A percentile compares a stretch with the other conserved stretches of the same genome.
Evolutionary conservation across 2,329 filamentous ascomycete genomes (phyloP).

Genomic region (Beauveria varroae): DNA sequence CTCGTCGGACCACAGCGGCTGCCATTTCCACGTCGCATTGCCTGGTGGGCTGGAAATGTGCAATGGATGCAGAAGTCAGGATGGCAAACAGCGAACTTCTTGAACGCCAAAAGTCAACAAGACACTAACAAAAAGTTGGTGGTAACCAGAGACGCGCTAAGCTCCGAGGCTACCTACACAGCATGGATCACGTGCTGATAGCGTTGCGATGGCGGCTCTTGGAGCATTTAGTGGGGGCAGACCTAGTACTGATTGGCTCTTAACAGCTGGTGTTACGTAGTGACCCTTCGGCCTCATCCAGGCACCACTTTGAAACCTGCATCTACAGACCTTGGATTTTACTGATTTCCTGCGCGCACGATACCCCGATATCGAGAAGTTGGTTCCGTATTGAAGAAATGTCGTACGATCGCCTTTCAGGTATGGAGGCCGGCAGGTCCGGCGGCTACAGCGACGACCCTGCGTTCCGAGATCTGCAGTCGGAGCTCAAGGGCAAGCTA

Average conservation of each 20-base stretch:
- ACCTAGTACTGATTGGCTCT: background rate
- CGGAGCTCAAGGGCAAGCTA: slow-evolving; percentile 77
- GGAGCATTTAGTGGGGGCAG: background rate
- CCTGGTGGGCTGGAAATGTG: slow-evolving; percentile 22
- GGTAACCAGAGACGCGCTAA: slow-evolving; percentile 7
- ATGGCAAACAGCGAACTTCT: background rate
- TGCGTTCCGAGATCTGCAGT: slow-evolving; percentile 77
- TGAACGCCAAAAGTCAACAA: slow-evolving; percentile 6
- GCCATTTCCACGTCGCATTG: slow-evolving; percentile 45
- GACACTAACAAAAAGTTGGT: slow-evolving; percentile 6
- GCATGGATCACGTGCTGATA: slow-evolving; percentile 8
- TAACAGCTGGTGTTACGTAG: slow-evolving; percentile 10
- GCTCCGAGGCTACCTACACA: slow-evolving; percentile 11
- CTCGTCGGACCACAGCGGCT: slow-evolving; percentile 45
- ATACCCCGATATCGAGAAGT: background rate
- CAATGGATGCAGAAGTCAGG: slow-evolving; percentile 13
- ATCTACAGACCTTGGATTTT: slow-evolving; percentile 6
- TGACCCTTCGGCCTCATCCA: slow-evolving; percentile 15
- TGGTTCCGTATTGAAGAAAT: slow-evolving; percentile 37
- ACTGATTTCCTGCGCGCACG: background rate
- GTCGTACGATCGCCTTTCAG: slow-evolving; percentile 86
- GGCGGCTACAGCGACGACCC: slow-evolving; percentile 88
- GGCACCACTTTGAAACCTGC: slow-evolving; percentile 16
- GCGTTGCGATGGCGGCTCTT: background rate
- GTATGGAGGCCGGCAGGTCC: slow-evolving; percentile 68